phyloP scores from a whole-genome alignment of 345 rosid species.

The Eucalyptus polybractea region DNA sequence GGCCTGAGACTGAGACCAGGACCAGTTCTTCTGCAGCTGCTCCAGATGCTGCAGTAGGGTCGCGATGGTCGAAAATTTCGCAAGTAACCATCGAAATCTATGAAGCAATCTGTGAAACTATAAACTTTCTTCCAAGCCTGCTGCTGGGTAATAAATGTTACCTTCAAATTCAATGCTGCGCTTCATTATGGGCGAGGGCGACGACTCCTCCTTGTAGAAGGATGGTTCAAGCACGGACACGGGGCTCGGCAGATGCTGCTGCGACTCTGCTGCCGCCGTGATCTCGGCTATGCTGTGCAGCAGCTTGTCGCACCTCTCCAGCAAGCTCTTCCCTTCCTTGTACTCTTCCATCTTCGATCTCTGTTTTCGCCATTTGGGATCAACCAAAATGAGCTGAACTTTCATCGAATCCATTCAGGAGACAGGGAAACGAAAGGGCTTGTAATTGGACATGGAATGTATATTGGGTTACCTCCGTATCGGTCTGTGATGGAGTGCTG shows the following conservation, averaged over 20 bases:
- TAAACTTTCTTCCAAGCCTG: not conserved
- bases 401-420: not conserved
- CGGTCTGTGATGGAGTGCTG: conserved; percentile 39
- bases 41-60: not conserved
- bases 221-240: conserved; percentile 88
- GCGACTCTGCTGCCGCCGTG: conserved; percentile 28
- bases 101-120: not conserved
- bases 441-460: not conserved
- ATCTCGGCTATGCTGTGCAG: conserved; percentile 89
- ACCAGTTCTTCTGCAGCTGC: not conserved
- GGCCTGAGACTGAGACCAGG: not conserved
- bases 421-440: not conserved
- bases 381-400: not conserved
- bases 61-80: not conserved
- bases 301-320: conserved; percentile 87
- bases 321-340: conserved; percentile 48
- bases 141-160: not conserved
- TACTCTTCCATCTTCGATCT: conserved; percentile 41
- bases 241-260: conserved; percentile 75
- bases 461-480: conserved; percentile 35
- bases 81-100: not conserved
- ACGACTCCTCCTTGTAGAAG: conserved; percentile 72
- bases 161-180: conserved; percentile 75
- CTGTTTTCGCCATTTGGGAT: conserved; percentile 8
- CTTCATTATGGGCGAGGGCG: conserved; percentile 78